Evolutionary conservation across 352 stramenopile species (phyloP).

Genomic region (Hyaloperonospora brassicae): DNA sequence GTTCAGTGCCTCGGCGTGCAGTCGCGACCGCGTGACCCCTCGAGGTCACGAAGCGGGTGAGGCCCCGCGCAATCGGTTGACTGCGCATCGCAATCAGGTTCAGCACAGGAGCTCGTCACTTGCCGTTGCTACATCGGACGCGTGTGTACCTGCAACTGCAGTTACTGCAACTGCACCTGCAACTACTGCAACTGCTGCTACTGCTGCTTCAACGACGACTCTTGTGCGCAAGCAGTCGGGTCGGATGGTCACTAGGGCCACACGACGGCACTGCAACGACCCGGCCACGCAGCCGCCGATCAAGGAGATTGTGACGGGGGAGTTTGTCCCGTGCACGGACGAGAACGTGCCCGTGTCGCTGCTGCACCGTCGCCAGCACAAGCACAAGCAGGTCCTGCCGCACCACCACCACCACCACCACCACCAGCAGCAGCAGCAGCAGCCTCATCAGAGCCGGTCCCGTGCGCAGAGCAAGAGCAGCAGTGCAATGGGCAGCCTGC

Average conservation of each 20-base stretch:
- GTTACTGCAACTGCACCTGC: too few species aligned
- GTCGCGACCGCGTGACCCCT: slow-evolving; percentile 14
- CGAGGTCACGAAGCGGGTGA: slow-evolving; percentile 11
- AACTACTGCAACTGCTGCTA: too few species aligned
- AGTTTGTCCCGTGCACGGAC: slow-evolving; percentile 33
- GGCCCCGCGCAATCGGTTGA: slow-evolving; percentile 2
- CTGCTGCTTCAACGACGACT: slow-evolving; percentile 14
- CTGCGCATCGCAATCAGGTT: slow-evolving; percentile 4
- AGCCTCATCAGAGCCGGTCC: too few species aligned
- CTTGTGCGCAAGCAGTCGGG: slow-evolving; percentile 54
- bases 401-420: not conserved
- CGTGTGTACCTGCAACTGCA: too few species aligned
- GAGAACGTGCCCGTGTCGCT: slow-evolving; percentile 23
- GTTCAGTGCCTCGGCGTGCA: slow-evolving; percentile 9
- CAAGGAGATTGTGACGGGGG: slow-evolving; percentile 24
- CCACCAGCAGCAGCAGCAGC: too few species aligned
- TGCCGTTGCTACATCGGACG: not conserved
- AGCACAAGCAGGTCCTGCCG: slow-evolving; percentile 11
- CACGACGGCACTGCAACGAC: slow-evolving; percentile 11
- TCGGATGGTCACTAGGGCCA: slow-evolving; percentile 35
- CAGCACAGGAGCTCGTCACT: slow-evolving; percentile 18
- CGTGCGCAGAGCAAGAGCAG: slow-evolving; percentile 16
- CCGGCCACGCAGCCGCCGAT: slow-evolving; percentile 18
- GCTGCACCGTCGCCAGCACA: slow-evolving; percentile 18
- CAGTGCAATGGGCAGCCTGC: slow-evolving; percentile 5